Evolutionary conservation across 2,329 filamentous ascomycete genomes (phyloP).

Genomic region (Trichophaea hybrida): DNA sequence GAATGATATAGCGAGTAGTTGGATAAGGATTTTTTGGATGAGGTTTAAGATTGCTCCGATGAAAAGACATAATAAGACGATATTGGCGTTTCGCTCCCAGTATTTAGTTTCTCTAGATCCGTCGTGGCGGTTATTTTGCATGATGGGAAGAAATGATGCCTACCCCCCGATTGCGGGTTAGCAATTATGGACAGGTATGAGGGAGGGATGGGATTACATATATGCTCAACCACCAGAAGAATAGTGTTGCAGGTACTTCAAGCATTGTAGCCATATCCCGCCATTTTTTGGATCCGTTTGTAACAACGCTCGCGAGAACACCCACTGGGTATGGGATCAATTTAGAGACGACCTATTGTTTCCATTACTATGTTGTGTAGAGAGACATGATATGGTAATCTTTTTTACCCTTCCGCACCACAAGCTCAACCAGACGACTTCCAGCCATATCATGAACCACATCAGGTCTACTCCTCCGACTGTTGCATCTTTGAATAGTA

Average conservation of each 20-base stretch:
- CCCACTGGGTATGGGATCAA: constrained; percentile 48
- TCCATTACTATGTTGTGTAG: neutral
- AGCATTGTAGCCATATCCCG: constrained; percentile 72
- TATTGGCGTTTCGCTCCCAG: constrained; percentile 72
- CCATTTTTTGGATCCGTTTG: constrained; percentile 87
- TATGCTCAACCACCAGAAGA: constrained; percentile 82
- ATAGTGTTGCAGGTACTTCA: constrained; percentile 71
- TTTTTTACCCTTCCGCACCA: constrained; percentile 49
- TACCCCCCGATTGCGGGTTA: constrained; percentile 30
- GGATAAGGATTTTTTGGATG: constrained; percentile 82
- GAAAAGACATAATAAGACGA: constrained; percentile 74
- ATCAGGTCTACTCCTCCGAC: constrained; percentile 62
- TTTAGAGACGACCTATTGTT: constrained; percentile 44
- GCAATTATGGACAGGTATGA: neutral
- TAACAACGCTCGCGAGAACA: constrained; percentile 56
- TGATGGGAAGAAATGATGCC: constrained; percentile 31
- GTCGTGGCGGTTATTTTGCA: constrained; percentile 41
- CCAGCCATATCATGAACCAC: constrained; percentile 93
- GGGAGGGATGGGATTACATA: constrained; percentile 58
- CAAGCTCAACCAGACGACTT: constrained; percentile 80
- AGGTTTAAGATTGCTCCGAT: constrained; percentile 68
- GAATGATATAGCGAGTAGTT: constrained; percentile 87
- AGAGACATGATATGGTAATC: constrained; percentile 19
- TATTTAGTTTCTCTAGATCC: constrained; percentile 39
- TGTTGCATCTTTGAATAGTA: constrained; percentile 44